phyloP scores from a whole-genome alignment of 805 yeast species.

The Pichia rugopelliculosa region DNA sequence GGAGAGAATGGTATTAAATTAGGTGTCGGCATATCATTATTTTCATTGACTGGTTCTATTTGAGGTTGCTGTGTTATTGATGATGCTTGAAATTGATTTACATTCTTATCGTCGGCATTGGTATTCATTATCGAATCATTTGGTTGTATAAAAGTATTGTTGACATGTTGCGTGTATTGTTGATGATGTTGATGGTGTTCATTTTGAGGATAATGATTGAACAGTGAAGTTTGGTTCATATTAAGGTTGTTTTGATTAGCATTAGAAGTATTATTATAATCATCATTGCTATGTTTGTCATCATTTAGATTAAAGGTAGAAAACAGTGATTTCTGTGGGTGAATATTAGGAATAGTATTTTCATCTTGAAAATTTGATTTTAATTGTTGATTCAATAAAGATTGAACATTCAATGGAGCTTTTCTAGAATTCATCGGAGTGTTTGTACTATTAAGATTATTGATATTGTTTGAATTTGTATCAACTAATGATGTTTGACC shows the following conservation, averaged over 20 bases:
- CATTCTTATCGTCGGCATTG: background rate
- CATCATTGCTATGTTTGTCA: background rate
- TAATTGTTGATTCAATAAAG: background rate
- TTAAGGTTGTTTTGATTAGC: too few relatives aligned
- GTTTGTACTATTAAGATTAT: background rate
- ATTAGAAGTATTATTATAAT: too few relatives aligned
- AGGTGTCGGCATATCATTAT: conserved; percentile 1
- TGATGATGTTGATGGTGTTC: background rate
- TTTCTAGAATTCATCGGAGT: background rate
- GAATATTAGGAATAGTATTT: background rate
- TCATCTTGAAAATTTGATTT: background rate
- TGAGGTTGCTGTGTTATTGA: background rate
- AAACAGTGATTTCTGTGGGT: background rate
- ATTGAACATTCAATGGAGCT: background rate
- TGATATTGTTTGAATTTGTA: background rate
- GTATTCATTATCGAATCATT: background rate
- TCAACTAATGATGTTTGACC: background rate
- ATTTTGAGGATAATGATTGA: background rate
- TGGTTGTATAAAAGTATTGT: background rate
- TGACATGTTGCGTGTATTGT: background rate
- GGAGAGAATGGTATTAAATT: conserved; percentile 20
- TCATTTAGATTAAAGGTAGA: background rate
- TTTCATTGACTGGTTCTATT: background rate
- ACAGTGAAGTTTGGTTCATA: background rate
- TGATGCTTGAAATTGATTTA: background rate